A percentile compares a stretch with the other conserved stretches of the same genome.
Conservation (phyloP, 2,329 filamentous ascomycete species). For the Orbilia ellipsospora region DNA sequence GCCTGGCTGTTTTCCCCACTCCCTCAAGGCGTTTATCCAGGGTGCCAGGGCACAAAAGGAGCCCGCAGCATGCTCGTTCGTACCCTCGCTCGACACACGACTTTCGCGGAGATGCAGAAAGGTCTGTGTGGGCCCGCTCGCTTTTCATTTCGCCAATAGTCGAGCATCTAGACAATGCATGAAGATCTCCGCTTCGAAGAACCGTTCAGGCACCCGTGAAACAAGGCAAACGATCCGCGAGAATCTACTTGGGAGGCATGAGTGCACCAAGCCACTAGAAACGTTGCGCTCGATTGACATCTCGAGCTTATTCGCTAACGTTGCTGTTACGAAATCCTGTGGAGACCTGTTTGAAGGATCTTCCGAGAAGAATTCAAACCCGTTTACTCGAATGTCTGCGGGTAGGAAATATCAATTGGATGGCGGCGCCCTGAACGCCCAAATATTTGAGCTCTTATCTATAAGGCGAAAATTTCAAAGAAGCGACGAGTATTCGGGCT, state of each 20-base stretch:
- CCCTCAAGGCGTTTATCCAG: background rate
- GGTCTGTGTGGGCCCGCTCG: background rate
- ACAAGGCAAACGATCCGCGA: slow-evolving; percentile 48
- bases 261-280: background rate
- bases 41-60: background rate
- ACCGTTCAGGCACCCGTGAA: slow-evolving; percentile 43
- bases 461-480: no score
- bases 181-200: slow-evolving; percentile 12
- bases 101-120: slow-evolving; percentile 36
- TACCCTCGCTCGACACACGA: slow-evolving; percentile 15
- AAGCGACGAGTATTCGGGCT: no score
- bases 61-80: slow-evolving; percentile 18
- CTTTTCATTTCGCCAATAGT: slow-evolving; percentile 1
- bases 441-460: background rate
- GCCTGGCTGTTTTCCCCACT: slow-evolving; percentile 1
- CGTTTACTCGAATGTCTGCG: background rate
- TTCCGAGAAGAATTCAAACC: background rate
- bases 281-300: background rate
- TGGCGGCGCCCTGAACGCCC: no score
- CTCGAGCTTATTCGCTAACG: background rate
- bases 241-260: slow-evolving; percentile 1
- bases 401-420: no score
- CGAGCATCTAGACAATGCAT: slow-evolving; percentile 8
- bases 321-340: slow-evolving; percentile 27
- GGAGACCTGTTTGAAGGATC: slow-evolving; percentile 2